phyloP scores from a whole-genome alignment of 2,329 filamentous ascomycete species.

The Talaromyces sp. region DNA sequence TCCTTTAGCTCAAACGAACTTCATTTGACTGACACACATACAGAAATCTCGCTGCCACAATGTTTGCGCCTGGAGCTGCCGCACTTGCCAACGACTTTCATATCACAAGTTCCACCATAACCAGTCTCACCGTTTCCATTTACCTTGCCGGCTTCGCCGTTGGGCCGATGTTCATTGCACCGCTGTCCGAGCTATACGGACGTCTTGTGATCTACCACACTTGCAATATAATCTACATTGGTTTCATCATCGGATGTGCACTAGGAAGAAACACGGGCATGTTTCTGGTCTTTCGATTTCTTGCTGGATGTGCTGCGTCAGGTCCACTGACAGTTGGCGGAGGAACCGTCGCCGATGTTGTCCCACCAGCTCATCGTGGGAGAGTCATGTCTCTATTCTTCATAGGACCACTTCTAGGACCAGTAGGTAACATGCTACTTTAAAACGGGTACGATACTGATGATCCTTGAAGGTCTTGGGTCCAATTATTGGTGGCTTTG shows the following conservation, averaged over 20 bases:
- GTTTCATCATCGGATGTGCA: not conserved
- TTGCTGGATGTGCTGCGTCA: conserved; percentile 54
- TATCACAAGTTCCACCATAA: conserved; percentile 51
- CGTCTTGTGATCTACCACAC: conserved; percentile 38
- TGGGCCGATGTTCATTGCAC: conserved; percentile 35
- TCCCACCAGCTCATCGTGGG: conserved; percentile 4
- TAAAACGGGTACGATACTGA: too few species aligned
- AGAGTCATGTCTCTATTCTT: conserved; percentile 2
- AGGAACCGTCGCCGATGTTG: conserved; percentile 16
- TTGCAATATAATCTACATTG: conserved; percentile 44
- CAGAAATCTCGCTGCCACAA: conserved; percentile 46
- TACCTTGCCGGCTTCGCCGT: conserved; percentile 46
- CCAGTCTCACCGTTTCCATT: conserved; percentile 62
- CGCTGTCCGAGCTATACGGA: conserved; percentile 34
- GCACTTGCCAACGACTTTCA: conserved; percentile 61
- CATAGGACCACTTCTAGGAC: conserved; percentile 16
- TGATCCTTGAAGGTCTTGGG: conserved; percentile 24
- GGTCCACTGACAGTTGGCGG: conserved; percentile 39
- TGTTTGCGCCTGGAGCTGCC: conserved; percentile 66
- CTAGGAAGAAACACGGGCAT: not conserved
- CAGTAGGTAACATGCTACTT: conserved; percentile 14
- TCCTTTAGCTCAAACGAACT: too few species aligned
- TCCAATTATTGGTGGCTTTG: conserved; percentile 30
- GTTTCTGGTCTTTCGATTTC: conserved; percentile 39
- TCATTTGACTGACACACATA: not conserved